Base-by-base conservation (phyloP, 2,329 filamentous ascomycete species). In the Sphaerulina populicola region DNA sequence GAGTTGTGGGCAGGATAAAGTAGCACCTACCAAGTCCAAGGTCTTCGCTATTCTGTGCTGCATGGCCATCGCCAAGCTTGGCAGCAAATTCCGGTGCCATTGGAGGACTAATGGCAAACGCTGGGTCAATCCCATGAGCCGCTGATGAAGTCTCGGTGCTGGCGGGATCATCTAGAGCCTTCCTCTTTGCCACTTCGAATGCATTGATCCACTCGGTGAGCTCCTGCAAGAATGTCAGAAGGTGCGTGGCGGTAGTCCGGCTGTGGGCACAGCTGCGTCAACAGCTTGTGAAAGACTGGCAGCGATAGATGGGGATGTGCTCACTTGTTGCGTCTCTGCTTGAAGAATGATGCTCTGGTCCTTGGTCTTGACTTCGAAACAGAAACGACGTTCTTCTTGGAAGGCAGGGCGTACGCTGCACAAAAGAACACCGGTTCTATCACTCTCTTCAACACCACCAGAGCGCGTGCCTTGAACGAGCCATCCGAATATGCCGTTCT, bases 321-420 rank as follows among this genome's bases (percentile, higher is more conserved):
- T 15, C 27, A 47, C 45, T 66, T 97, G 91, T 66, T 98, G 93
- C 0, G 88, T 95, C 67, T 98, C 93, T 4, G 91, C 87, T 70
- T 98, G 93, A 2, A 98, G 75, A 53, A 96, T 74, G 57, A 95
- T 82, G 44, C 84, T 93, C 56, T 86, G 86, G 63, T 88, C 94
- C 69, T 96, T 98, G 2, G 93, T 98, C 74, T 97, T 98, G 63
- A 98, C 86, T 69, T 98, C 93, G 63, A 98, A 96, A 67, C 93
- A 97, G 69, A 97, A 98, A 12, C 93, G 81, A 36, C 93, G 82
- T 64, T 98, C 93, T 69, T 98, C 93, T 59, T 88, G 83, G 46
- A 94, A 85, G 0, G 90, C 89, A 14, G 90, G 89, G 62, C 91
- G 88, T 44, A 93, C 86, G 63, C 88, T 94, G 72, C 93, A 98